Percentiles rank a stretch among this genome's conserved stretches.
Conservation (phyloP, 306 rosid species). For the Geum urbanum region DNA sequence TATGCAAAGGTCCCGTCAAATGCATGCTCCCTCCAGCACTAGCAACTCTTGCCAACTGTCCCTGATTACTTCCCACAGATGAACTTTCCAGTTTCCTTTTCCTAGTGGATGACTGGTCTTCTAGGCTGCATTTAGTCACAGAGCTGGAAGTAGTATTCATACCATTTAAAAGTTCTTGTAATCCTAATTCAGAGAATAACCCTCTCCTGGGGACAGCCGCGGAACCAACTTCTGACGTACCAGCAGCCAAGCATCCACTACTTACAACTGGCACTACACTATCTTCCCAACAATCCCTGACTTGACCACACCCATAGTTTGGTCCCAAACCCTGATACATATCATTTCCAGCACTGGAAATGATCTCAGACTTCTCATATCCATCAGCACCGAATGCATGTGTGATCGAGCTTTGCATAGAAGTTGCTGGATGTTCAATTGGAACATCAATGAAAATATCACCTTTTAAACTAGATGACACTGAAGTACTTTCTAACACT, state of each 20-base stretch:
- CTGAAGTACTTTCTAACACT: conserved; percentile 34
- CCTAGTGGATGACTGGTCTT: conserved; percentile 38
- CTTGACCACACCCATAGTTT: conserved; percentile 31
- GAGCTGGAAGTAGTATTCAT: conserved; percentile 36
- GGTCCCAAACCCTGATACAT: conserved; percentile 35
- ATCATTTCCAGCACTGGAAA: conserved; percentile 30
- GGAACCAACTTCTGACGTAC: conserved; percentile 31
- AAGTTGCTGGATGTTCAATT: conserved; percentile 22
- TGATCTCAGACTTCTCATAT: conserved; percentile 23
- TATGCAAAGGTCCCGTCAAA: conserved; percentile 28
- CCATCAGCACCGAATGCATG: conserved; percentile 27
- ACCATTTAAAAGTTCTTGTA: conserved; percentile 59
- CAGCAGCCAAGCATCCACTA: conserved; percentile 22
- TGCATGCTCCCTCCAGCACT: conserved; percentile 28
- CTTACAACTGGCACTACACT: conserved; percentile 33
- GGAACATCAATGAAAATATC: conserved; percentile 20
- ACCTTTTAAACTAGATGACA: conserved; percentile 33
- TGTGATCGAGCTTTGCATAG: conserved; percentile 27
- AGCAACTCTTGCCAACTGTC: conserved; percentile 25
- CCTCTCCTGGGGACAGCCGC: conserved; percentile 40
- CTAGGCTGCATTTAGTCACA: conserved; percentile 34
- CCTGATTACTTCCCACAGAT: conserved; percentile 34
- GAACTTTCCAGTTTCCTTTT: conserved; percentile 37
- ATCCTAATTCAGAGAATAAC: conserved; percentile 60
- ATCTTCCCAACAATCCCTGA: conserved; percentile 41